phyloP scores from a whole-genome alignment of 352 stramenopile genomes.

The Globisporangium acanthophoron region DNA sequence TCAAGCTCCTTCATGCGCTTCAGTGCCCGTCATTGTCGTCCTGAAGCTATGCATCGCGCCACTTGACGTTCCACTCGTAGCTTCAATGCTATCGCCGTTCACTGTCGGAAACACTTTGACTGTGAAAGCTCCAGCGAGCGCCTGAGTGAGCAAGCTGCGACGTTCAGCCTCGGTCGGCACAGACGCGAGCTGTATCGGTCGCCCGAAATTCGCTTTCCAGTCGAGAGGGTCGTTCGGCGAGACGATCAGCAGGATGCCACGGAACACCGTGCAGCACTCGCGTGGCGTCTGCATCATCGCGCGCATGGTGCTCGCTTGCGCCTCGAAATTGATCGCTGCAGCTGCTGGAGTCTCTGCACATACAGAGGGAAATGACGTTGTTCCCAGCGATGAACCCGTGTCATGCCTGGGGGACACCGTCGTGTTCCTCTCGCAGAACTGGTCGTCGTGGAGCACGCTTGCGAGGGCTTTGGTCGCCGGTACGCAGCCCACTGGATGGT shows the following conservation, averaged over 20 bases:
- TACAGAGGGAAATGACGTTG: not conserved
- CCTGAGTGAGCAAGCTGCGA: not conserved
- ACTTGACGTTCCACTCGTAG: not conserved
- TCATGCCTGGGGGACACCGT: not conserved
- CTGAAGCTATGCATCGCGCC: too few species aligned
- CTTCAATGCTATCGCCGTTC: not conserved
- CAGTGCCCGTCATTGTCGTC: too few species aligned
- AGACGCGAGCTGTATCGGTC: not conserved
- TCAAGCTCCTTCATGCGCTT: too few species aligned
- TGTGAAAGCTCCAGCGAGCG: not conserved
- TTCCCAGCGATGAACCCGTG: not conserved
- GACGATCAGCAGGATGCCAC: conserved; percentile 10
- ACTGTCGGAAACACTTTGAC: not conserved
- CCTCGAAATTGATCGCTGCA: not conserved
- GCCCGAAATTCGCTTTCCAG: conserved; percentile 10
- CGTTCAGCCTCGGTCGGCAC: not conserved
- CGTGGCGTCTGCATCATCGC: not conserved
- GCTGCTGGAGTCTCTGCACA: not conserved
- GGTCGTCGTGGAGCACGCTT: not conserved
- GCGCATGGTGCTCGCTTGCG: conserved; percentile 1
- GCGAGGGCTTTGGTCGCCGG: conserved; percentile 24
- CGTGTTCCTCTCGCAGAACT: not conserved
- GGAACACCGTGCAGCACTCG: conserved; percentile 10
- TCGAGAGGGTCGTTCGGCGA: conserved; percentile 8
- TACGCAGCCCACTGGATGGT: conserved; percentile 1